phyloP scores from a whole-genome alignment of 2,329 filamentous ascomycete genomes.

The Neopestalotiopsis sp. region DNA sequence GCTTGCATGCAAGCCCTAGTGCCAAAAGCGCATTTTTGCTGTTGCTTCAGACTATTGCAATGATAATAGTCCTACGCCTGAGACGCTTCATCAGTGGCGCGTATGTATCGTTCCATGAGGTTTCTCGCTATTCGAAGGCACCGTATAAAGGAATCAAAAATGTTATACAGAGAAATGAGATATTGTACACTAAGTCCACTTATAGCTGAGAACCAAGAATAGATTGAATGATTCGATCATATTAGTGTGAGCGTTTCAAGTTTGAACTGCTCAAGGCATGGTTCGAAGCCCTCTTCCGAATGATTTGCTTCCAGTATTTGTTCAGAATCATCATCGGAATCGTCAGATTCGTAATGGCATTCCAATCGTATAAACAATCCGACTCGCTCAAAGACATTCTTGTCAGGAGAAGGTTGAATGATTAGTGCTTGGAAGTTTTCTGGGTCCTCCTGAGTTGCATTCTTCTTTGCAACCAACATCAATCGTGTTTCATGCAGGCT shows the following conservation, averaged over 20 bases:
- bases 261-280: background rate
- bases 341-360: background rate
- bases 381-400: background rate
- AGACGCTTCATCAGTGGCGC: no score
- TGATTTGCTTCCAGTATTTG: no score
- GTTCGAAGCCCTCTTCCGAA: background rate
- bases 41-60: no score
- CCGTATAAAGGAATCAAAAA: no score
- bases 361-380: background rate
- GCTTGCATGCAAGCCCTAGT: no score
- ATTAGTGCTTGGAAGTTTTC: constrained; percentile 1
- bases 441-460: background rate
- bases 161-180: no score
- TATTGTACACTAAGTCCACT: no score
- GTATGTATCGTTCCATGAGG: no score
- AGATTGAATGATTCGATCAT: background rate
- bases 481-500: background rate
- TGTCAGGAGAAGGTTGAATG: background rate
- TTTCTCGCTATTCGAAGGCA: no score
- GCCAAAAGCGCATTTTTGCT: no score
- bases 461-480: background rate
- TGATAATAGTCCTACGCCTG: no score
- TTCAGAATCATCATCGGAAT: background rate
- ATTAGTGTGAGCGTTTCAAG: background rate
- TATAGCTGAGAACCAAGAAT: no score